These are phyloP conservation scores for Penicillium crystallinum DNA, from an alignment of 495 filamentous ascomycete genomes.

Conservation along the genomic window DNA sequence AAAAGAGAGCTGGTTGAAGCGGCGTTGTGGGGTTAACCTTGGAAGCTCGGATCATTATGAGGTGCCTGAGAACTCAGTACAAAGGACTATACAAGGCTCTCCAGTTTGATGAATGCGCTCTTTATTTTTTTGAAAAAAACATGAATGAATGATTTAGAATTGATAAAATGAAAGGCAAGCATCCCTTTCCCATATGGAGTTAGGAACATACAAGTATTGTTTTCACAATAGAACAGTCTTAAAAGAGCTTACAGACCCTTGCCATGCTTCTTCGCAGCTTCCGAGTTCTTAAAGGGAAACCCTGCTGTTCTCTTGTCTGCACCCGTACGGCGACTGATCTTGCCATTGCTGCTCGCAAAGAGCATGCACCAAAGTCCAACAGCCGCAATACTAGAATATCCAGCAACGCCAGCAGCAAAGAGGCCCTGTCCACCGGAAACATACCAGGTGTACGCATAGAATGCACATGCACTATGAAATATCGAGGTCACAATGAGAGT, in stretches of 20 bases:
- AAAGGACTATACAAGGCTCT: not conserved
- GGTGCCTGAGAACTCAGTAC: not conserved
- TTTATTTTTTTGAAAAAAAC: no score
- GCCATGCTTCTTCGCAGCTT: conserved; percentile 53
- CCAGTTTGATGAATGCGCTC: no score
- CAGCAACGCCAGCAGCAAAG: conserved; percentile 52
- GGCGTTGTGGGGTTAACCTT: conserved; percentile 8
- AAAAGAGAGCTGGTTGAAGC: conserved; percentile 29
- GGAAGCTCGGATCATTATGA: conserved; percentile 9
- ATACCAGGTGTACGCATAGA: conserved; percentile 66
- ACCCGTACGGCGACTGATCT: conserved; percentile 64
- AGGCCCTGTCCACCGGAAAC: conserved; percentile 44
- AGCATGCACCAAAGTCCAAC: conserved; percentile 70
- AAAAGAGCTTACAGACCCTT: conserved; percentile 21
- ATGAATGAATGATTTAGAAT: no score
- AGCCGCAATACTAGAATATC: conserved; percentile 48
- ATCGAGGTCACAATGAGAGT: conserved; percentile 59
- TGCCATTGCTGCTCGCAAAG: conserved; percentile 60
- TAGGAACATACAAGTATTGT: not conserved
- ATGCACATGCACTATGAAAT: conserved; percentile 58
- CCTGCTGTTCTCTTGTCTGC: conserved; percentile 74
- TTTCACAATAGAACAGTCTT: not conserved
- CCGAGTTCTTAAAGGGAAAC: conserved; percentile 60
- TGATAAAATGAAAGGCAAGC: no score
- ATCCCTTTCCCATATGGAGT: not conserved